A percentile compares a stretch with the other conserved stretches of the same genome.
Evolutionary conservation across 23 red algal species (phyloP).

Genomic region (Gracilaria domingensis): DNA sequence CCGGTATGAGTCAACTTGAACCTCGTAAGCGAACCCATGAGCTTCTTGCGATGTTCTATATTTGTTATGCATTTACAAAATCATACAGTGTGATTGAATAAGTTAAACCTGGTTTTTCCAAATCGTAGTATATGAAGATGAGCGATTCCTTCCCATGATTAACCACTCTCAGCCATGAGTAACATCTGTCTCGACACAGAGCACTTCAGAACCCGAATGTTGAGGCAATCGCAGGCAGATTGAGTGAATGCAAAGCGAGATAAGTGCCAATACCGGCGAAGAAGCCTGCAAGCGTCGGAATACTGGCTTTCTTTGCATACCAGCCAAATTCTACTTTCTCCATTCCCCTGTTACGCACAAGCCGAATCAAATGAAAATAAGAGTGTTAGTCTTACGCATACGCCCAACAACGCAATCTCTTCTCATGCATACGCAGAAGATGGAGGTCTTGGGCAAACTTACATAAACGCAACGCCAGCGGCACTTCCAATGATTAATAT

Average conservation of each 20-base stretch:
- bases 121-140: not conserved
- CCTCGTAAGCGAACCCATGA: not conserved
- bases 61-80: conserved; percentile 26
- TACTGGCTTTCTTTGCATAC: conserved; percentile 87
- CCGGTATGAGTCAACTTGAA: not conserved
- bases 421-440: not conserved
- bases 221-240: conserved; percentile 59
- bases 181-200: not conserved
- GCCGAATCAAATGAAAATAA: not conserved
- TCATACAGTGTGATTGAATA: not conserved
- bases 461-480: conserved; percentile 97
- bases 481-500: conserved; percentile 95
- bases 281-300: conserved; percentile 88
- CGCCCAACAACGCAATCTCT: not conserved
- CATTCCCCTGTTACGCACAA: conserved; percentile 63
- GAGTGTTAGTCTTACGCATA: not conserved
- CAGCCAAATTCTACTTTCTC: conserved; percentile 96
- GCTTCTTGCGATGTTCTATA: not conserved
- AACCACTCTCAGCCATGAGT: not conserved
- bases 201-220: conserved; percentile 26
- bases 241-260: conserved; percentile 56
- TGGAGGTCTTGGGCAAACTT: not conserved
- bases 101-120: not conserved
- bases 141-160: not conserved
- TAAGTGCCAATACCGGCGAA: conserved; percentile 80